phyloP scores from a whole-genome alignment of 495 filamentous ascomycete genomes.

The Penicillium arizonense region DNA sequence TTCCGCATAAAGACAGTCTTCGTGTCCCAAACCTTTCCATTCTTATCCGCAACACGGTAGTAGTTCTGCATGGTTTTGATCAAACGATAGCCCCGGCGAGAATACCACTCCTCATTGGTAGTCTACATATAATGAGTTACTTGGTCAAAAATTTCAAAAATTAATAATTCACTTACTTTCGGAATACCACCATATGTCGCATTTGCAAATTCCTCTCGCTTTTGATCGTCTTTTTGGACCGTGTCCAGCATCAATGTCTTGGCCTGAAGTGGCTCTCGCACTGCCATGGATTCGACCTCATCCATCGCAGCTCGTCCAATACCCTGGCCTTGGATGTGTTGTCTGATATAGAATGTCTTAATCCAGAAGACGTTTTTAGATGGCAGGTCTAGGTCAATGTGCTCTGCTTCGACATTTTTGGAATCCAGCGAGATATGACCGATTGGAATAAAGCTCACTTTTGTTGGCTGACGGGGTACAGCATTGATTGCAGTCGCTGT shows the following conservation, averaged over 20 bases:
- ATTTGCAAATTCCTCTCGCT: conserved; percentile 19
- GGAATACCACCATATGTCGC: conserved; percentile 12
- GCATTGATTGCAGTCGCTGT: conserved; percentile 22
- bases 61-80: conserved; percentile 15
- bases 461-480: conserved; percentile 12
- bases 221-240: conserved; percentile 14
- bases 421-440: conserved; percentile 33
- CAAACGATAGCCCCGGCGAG: conserved; percentile 14
- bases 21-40: conserved; percentile 18
- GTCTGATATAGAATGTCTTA: conserved; percentile 25
- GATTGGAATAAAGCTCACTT: conserved; percentile 18
- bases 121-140: conserved; percentile 5
- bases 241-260: conserved; percentile 23
- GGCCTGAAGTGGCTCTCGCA: conserved; percentile 20
- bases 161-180: conserved; percentile 13
- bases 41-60: conserved; percentile 10
- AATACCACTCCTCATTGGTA: conserved; percentile 20
- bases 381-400: conserved; percentile 17
- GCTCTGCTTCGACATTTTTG: conserved; percentile 11
- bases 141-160: neutral
- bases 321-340: conserved; percentile 19
- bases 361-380: conserved; percentile 23
- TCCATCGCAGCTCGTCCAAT: conserved; percentile 31
- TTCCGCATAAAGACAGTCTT: conserved; percentile 27
- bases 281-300: conserved; percentile 24